Evolutionary conservation across 176 grass and related monocot genomes (phyloP), one percentile per base, ranked within the genome.

Genomic region (Carex pumila): DNA sequence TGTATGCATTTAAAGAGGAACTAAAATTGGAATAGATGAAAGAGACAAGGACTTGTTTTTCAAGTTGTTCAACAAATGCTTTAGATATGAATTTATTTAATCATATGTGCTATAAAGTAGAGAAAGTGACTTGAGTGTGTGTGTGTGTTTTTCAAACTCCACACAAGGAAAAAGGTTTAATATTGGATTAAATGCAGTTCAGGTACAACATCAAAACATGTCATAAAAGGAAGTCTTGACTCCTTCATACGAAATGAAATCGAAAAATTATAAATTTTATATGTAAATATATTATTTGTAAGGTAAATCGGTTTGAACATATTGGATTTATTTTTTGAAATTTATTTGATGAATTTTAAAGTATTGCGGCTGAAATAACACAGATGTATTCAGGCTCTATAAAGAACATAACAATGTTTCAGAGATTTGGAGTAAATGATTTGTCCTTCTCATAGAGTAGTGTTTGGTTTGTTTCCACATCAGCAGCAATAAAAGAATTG

Each of bases 1-100:
- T 80, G 78, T 80, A 61, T 62, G 31, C 30, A 39, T 81, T 61
- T 81, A 22, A 45, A 81, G 45, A 82, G 59, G 80, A 61, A 67
- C 80, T 54, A 49, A 5, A 29, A 53, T 31, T 83, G 61, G 41
- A 83, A 61, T 55, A 49, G 17, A 83, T 69, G 22, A 52, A 52
- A 8, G 58, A 32, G 81, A 83, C 37, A 55, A 52, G 39, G 81
- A 69, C 62, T 83, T 37, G 39, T 65, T 52, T 56, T 85, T 79
- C 67, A 79, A 52, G 14, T 78, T 56, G 50, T 34, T 78, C 25
- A 1, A 21, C 56, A 61, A n/a, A 61, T 61, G 17, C n/a, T 65
- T 66, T 45, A 49, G 71, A 75, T 45, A 53, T 7, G 53, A 49
- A 12, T 11, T 47, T 47, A 49, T 8, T 49, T 75, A 52, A 83